Evolutionary conservation across 1,284 basidiomycete genomes (phyloP), one percentile per base, ranked within the genome.

Genomic region (Neolentinus lepideus): DNA sequence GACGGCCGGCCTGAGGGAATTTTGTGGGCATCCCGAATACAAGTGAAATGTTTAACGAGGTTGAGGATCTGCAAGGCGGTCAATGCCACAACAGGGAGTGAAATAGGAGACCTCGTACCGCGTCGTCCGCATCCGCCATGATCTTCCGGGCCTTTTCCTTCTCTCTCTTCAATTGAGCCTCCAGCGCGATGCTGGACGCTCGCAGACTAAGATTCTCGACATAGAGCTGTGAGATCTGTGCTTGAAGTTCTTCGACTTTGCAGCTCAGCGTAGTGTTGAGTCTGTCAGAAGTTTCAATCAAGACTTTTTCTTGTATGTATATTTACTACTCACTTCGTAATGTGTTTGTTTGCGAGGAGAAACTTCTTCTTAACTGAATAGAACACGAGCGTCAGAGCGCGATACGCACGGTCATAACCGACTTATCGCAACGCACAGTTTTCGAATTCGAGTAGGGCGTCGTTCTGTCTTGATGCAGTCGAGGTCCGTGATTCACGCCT

Each of bases 311-410:
- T 31, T 14, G n/a, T n/a, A n/a, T 24, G 9, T 9, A 9, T 14
- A 52, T 8, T 9, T 29, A 24, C 9, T 9, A 31, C 52, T n/a
- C 24, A 90, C 88, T 91, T 92, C 26, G 90, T 90, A 65, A 92
- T 92, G 70, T 91, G 89, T 71, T 90, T 92, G 74, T 92, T 92
- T 57, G 88, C 88, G 56, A 90, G 83, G 24, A 92, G 77, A 64
- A 91, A 92, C 73, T 90, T 91, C 83, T 89, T 90, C 83, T 91
- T 92, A 76, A 91, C 89, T 92, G 67, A 12, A 12, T 12, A 31
- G 55, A 58, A 55, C 53, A 56, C 58, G 58, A 56, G 48, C 52
- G 60, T 62, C 54, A 62, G 58, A 50, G 45, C 53, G 27, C 52
- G 54, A 58, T 54, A 27, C 54, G 54, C 47, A 38, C 47, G 54